Evolutionary conservation across 805 yeast species (phyloP).

Genomic region (Saccharomycopsis lassenensis): DNA sequence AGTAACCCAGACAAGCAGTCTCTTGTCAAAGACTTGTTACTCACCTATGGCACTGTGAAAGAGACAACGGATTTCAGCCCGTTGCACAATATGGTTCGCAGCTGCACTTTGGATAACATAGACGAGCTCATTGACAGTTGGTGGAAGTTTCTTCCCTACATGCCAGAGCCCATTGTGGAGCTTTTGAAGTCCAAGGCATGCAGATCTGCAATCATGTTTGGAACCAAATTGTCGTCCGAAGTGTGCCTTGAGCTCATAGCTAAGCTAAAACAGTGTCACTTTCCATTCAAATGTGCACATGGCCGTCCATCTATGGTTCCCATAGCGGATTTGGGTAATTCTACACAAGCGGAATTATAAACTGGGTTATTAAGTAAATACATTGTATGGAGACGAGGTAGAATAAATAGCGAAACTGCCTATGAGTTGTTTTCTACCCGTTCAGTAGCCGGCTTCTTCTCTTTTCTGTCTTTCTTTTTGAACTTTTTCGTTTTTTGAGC

Average conservation of each 20-base stretch:
- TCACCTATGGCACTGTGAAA: no score
- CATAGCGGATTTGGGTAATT: slow-evolving; percentile 20
- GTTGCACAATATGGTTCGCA: no score
- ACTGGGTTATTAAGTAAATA: no score
- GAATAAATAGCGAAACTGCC: no score
- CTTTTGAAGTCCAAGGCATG: slow-evolving; percentile 54
- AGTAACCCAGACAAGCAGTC: no score
- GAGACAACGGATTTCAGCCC: no score
- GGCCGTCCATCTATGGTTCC: slow-evolving; percentile 72
- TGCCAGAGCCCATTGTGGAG: slow-evolving; percentile 44
- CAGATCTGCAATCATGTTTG: slow-evolving; percentile 61
- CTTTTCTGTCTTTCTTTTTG: slow-evolving; percentile 12
- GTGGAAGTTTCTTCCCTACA: slow-evolving; percentile 29
- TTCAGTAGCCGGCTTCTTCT: slow-evolving; percentile 11
- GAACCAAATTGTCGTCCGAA: slow-evolving; percentile 33
- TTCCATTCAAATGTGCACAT: slow-evolving; percentile 78
- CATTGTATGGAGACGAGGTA: no score
- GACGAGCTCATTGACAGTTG: slow-evolving; percentile 26
- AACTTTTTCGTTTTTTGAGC: slow-evolving; percentile 33
- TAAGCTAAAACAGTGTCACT: slow-evolving; percentile 35
- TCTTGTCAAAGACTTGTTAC: no score
- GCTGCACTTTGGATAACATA: no score
- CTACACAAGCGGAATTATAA: no score
- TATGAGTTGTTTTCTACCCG: no score
- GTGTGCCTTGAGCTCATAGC: slow-evolving; percentile 38